phyloP scores from a whole-genome alignment of 2,329 filamentous ascomycete species.

The Cladosporium sp. region DNA sequence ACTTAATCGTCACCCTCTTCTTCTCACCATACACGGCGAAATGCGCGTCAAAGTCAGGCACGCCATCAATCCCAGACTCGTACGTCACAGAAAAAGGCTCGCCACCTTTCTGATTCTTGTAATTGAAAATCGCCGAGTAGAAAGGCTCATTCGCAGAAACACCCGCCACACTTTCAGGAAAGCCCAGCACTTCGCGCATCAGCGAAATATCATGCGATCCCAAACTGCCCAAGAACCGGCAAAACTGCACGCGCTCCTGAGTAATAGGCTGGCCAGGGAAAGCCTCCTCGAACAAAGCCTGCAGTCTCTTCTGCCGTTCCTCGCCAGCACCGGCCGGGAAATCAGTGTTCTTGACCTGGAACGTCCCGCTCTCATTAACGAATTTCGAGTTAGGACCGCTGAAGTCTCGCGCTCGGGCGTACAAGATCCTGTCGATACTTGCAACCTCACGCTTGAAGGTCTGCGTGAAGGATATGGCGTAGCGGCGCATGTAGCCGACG shows the following conservation, averaged over 20 bases:
- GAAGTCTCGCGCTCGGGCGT: constrained; percentile 57
- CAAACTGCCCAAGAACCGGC: constrained; percentile 49
- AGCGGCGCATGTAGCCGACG: constrained; percentile 63
- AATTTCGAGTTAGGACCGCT: constrained; percentile 56
- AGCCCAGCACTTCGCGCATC: constrained; percentile 56
- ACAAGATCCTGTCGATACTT: constrained; percentile 53
- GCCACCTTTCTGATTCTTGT: constrained; percentile 31
- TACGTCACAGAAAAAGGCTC: constrained; percentile 55
- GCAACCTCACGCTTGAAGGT: constrained; percentile 56
- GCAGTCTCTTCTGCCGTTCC: constrained; percentile 28
- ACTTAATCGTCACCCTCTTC: constrained; percentile 57
- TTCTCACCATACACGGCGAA: constrained; percentile 54
- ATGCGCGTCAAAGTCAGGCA: constrained; percentile 56
- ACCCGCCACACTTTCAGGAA: constrained; percentile 49
- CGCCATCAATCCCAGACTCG: constrained; percentile 56
- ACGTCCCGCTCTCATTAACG: constrained; percentile 52
- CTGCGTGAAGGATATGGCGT: constrained; percentile 56
- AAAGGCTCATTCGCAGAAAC: constrained; percentile 43
- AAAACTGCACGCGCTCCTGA: constrained; percentile 35
- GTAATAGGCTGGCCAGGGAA: constrained; percentile 37
- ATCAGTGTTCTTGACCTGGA: constrained; percentile 47
- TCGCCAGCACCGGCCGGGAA: constrained; percentile 33
- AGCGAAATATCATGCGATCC: constrained; percentile 57
- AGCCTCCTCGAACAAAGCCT: constrained; percentile 37
- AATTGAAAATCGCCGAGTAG: constrained; percentile 47